Evolutionary conservation across 2,329 filamentous ascomycete genomes (phyloP).

Genomic region (Thelonectria discophora): DNA sequence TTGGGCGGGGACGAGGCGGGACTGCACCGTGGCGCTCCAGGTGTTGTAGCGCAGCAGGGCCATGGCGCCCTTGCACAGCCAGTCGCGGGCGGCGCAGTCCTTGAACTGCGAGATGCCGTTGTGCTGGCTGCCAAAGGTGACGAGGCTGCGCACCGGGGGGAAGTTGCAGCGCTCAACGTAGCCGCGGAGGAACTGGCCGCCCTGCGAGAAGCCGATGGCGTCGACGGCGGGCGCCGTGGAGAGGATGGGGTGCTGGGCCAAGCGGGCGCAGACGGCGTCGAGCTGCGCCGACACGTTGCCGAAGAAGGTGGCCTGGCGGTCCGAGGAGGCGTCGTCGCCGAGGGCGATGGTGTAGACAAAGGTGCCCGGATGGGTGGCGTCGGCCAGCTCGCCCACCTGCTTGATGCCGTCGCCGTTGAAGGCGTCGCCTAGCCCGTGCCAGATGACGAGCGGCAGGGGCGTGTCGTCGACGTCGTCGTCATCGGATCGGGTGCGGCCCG

Average conservation of each 20-base stretch:
- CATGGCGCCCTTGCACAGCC: slow-evolving; percentile 83
- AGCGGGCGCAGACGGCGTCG: slow-evolving; percentile 76
- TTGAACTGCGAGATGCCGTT: slow-evolving; percentile 90
- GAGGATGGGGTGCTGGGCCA: slow-evolving; percentile 80
- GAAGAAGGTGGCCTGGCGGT: slow-evolving; percentile 87
- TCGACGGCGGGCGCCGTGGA: slow-evolving; percentile 85
- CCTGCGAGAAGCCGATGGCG: slow-evolving; percentile 93
- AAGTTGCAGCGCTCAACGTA: slow-evolving; percentile 88
- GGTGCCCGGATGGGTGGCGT: slow-evolving; percentile 80
- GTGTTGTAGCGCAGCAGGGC: slow-evolving; percentile 80
- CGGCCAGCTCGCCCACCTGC: slow-evolving; percentile 74
- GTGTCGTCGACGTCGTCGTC: slow-evolving; percentile 61
- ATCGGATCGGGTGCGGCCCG: slow-evolving; percentile 27
- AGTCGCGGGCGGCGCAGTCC: slow-evolving; percentile 75
- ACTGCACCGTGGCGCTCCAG: slow-evolving; percentile 82
- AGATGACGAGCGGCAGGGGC: slow-evolving; percentile 91
- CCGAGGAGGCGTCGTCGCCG: slow-evolving; percentile 69
- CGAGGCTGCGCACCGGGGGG: slow-evolving; percentile 77
- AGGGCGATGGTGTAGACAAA: slow-evolving; percentile 83
- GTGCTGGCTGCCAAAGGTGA: slow-evolving; percentile 92
- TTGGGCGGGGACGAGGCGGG: slow-evolving; percentile 86
- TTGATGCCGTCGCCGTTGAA: slow-evolving; percentile 80
- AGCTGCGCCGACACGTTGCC: slow-evolving; percentile 88
- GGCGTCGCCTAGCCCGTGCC: slow-evolving; percentile 85
- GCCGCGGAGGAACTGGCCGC: slow-evolving; percentile 92